Conservation (phyloP, 371 early-diverging fungal genomes). For the Smittium culicis region DNA sequence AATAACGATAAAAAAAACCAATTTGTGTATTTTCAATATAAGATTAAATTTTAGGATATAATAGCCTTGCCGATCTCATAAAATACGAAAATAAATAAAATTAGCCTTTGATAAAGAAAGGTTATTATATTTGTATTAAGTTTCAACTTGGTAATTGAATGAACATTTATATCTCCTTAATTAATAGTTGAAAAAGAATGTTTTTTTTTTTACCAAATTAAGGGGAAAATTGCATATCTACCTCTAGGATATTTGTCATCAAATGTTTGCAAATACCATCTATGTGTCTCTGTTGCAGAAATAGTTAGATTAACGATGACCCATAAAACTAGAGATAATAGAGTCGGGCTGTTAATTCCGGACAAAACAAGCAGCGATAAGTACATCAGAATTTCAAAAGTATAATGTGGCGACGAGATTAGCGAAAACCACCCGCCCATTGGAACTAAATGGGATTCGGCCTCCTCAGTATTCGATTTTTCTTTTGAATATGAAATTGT, state of each 20-base stretch:
- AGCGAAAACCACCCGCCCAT: constrained; percentile 54
- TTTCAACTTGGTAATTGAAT: too few species aligned
- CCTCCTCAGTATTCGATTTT: neutral
- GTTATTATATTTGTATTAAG: too few species aligned
- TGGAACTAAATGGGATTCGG: constrained; percentile 39
- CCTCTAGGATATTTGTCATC: constrained; percentile 23
- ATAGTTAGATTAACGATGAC: constrained; percentile 43
- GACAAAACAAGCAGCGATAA: constrained; percentile 29
- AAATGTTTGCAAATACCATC: constrained; percentile 46
- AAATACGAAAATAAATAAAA: too few species aligned
- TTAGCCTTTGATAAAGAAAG: too few species aligned
- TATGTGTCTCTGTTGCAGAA: constrained; percentile 43
- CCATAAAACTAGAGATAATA: constrained; percentile 40
- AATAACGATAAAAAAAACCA: too few species aligned
- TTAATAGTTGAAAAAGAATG: too few species aligned
- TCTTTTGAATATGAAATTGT: too few species aligned
- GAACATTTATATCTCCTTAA: too few species aligned
- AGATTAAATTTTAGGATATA: too few species aligned
- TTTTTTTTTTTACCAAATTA: too few species aligned
- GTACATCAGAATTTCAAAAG: constrained; percentile 61
- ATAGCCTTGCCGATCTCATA: too few species aligned
- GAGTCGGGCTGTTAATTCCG: constrained; percentile 28
- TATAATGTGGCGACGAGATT: constrained; percentile 53
- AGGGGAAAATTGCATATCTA: constrained; percentile 22
- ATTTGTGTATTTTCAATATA: too few species aligned